A percentile compares a stretch with the other conserved stretches of the same genome.
phyloP scores from a whole-genome alignment of 306 rosid species.

The Morella rubra region DNA sequence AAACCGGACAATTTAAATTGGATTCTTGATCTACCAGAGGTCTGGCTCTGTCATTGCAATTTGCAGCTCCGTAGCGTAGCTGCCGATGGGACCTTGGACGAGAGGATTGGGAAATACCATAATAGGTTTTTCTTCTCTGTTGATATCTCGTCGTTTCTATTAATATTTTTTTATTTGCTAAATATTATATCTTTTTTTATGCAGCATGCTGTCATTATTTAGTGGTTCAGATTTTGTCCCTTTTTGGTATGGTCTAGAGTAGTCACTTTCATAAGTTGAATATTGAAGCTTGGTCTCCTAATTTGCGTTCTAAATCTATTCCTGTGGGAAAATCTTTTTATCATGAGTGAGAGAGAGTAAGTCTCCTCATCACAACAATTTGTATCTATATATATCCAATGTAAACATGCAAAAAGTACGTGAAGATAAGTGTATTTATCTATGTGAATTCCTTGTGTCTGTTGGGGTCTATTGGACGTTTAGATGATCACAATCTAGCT shows the following conservation, averaged over 20 bases:
- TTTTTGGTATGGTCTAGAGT: not conserved
- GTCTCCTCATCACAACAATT: too few species aligned
- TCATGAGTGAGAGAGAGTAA: not conserved
- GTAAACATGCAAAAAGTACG: not conserved
- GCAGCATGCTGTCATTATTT: not conserved
- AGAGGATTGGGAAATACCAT: conserved; percentile 1
- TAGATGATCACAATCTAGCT: not conserved
- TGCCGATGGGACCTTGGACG: not conserved
- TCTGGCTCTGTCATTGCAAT: not conserved
- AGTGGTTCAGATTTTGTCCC: not conserved
- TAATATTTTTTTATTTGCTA: not conserved
- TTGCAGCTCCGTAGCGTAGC: not conserved
- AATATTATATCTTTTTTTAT: not conserved
- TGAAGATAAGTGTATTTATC: not conserved
- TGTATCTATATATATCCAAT: too few species aligned
- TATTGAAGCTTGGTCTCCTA: not conserved
- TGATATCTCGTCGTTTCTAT: not conserved
- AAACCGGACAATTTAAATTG: not conserved
- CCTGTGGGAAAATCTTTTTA: not conserved
- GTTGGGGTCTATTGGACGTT: not conserved
- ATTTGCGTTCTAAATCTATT: not conserved
- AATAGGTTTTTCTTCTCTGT: conserved; percentile 1
- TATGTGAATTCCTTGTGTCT: not conserved
- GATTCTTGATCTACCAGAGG: not conserved
- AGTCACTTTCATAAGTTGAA: not conserved